Evolutionary conservation across 1,284 basidiomycete genomes (phyloP), one percentile per base, ranked within the genome.

Genomic region (Ustilago vetiveriae): DNA sequence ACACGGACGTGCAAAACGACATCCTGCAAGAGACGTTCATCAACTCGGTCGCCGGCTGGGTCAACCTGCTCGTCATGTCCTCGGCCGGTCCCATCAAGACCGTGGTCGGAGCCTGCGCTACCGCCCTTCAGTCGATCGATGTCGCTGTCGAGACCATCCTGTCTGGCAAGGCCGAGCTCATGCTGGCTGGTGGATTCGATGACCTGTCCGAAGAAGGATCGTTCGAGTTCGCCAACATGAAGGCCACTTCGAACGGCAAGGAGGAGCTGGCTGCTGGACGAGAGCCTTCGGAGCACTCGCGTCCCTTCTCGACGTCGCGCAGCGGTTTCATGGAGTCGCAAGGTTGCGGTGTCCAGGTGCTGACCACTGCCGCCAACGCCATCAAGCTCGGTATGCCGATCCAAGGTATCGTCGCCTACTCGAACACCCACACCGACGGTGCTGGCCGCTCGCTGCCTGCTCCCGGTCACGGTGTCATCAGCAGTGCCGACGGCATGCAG

Each of bases 121-220:
- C 95, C 11, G 95, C 94, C 21, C 86, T 98, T 30, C 96, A 98
- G 84, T 98, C 95, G 8, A 85, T 98, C 44, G 95, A 98, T 83
- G 98, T 98, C 72, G 95, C 94, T n/a, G 90, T 91, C 77, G 96
- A 98, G 81, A 92, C 92, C 0, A 90, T 98, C 67, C 84, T 96
- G 37, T 90, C 90, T 5, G 92, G 94, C 76, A 98, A 98, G 84
- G 95, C 95, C 44, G 98, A 98, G 85, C 89, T 98, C 81, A 98
- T 98, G 96, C 90, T 98, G 68, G 91, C 95, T 38, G 96, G 96
- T 84, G 96, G 95, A 58, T 97, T 94, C 84, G 96, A 98, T 80
- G 96, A 98, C 83, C 88, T 98, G 82, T 91, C 90, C 74, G 96
- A 98, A 84, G 94, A 97, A 83, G 94, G 94, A 21, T 95, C 94